Base-by-base conservation (phyloP, 192 early-diverging fungal species). In the Mortierella claussenii region DNA sequence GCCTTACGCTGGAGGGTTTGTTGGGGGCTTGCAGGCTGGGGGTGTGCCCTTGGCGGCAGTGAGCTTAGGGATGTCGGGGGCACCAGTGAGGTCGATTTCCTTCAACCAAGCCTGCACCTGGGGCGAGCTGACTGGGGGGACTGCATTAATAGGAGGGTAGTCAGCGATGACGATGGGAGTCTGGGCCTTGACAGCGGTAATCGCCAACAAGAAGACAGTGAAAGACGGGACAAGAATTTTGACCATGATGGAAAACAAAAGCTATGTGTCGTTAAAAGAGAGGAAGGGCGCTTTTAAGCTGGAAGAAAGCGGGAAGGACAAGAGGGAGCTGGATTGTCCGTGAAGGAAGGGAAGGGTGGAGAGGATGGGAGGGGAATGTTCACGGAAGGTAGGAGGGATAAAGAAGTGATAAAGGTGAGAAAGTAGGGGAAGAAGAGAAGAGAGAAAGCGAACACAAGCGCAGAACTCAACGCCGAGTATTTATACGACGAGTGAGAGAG, bases 71-170 rank as follows among this genome's bases (percentile, higher is more conserved):
- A 76, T 43, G 36, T 10, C 20, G 17, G 73, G 73, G 10, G 73
- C 56, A 24, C 63, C 73, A 36, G 57, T 62, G 28, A 76, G 54
- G 58, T 76, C 73, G 44, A 76, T 50, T 45, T 76, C 73, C 73
- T 76, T 76, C 43, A 76, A 54, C 73, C 73, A 76, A 13, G 49
- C 58, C 53, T 34, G 17, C 4, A 76, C 65, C 64, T 76, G 52
- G 32, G 73, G 50, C 15, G 54, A 45, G 42, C 43, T 57, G 31
- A 55, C 34, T 18, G 55, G 54, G 15, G 73, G 73, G n/a, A 67
- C 33, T 32, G 23, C 46, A 26, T 76, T 66, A 65, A 67, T 33
- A 26, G 42, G 27, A 24, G 73, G 73, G 62, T 62, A 76, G 27
- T 62, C 24, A 17, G 73, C 48, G 32, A 47, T 32, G 70, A 37